Evolutionary conservation across 345 rosid genomes (phyloP).

Genomic region (Eutrema yunnanense): DNA sequence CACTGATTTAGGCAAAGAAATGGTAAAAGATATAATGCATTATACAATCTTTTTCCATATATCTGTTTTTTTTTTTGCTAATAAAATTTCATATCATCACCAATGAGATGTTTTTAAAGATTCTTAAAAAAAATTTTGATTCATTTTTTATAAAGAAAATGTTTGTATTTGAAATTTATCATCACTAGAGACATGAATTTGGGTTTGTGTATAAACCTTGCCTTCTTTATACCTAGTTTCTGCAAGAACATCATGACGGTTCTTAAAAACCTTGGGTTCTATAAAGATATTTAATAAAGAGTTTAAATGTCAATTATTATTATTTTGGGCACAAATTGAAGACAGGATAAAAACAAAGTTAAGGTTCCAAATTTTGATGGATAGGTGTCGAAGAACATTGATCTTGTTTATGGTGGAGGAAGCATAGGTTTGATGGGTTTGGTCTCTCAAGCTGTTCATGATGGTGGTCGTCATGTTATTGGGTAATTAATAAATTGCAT

Average conservation of each 20-base stretch:
- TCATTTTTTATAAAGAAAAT: background rate
- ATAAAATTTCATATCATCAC: background rate
- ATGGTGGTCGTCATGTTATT: conserved; percentile 96
- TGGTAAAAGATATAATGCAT: conserved; percentile 34
- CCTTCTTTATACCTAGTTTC: background rate
- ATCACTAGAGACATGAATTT: background rate
- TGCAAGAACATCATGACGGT: background rate
- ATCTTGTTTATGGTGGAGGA: conserved; percentile 96
- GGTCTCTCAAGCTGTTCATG: conserved; percentile 91
- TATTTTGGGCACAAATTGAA: background rate
- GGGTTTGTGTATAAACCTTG: background rate
- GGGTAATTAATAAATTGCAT: conserved; percentile 43
- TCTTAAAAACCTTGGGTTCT: background rate
- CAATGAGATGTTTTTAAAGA: background rate
- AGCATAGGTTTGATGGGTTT: conserved; percentile 98
- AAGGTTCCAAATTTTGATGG: background rate
- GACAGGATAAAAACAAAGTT: background rate
- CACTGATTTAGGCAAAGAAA: conserved; percentile 56
- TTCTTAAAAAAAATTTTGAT: background rate
- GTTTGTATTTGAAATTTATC: background rate
- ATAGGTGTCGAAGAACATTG: conserved; percentile 87
- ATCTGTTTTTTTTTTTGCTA: background rate
- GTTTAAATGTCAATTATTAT: background rate
- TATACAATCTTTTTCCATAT: background rate
- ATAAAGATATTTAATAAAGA: background rate